Base-by-base conservation (phyloP, 192 early-diverging fungal species). In the Mortierella antarctica region DNA sequence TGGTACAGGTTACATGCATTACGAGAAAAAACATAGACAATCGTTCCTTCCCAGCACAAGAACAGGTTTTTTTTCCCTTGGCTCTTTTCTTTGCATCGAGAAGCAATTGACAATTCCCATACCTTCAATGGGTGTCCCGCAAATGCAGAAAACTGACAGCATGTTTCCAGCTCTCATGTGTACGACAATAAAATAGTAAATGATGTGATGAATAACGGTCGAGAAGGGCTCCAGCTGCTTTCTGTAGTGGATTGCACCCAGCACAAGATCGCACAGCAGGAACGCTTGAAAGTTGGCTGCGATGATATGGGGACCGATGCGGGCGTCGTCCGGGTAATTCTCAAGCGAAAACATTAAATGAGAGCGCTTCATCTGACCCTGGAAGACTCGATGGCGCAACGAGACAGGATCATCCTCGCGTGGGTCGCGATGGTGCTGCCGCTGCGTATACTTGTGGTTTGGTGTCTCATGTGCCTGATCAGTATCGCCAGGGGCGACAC, bases 231-330 rank as follows among this genome's bases (percentile, higher is more conserved):
- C 77, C 14, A 80, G 23, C 20, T 80, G 65, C 58, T 51, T 65
- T 6, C 70, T 50, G 40, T 80, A 80, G 13, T 80, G 65, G 3
- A 80, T 71, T 17, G 63, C 21, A 14, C 77, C 77, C 51, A 80
- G 51, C 5, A 80, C 15, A 21, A 80, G 18, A 23, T 80, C 77
- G 2, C 62, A 52, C 13, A 72, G 41, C 13, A 80, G 50, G 52
- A 80, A 80, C 12, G 70, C 77, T 40, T 80, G 77, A 31, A 80
- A 80, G 54, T 80, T 80, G 12, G 51, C 77, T 9, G 77, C 77
- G 14, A 80, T 63, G 54, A 80, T 68, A 39, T 80, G 77, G 5
- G 77, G 77, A 4, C 77, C 70, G 20, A 69, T 68, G 11, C 77
- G 63, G 5, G 41, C 60, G 60, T 80, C 77, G 18, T 80, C 70